Evolutionary conservation across 306 rosid genomes (phyloP), one percentile per base, ranked within the genome.

Genomic region (Cotoneaster glaucophyllus): DNA sequence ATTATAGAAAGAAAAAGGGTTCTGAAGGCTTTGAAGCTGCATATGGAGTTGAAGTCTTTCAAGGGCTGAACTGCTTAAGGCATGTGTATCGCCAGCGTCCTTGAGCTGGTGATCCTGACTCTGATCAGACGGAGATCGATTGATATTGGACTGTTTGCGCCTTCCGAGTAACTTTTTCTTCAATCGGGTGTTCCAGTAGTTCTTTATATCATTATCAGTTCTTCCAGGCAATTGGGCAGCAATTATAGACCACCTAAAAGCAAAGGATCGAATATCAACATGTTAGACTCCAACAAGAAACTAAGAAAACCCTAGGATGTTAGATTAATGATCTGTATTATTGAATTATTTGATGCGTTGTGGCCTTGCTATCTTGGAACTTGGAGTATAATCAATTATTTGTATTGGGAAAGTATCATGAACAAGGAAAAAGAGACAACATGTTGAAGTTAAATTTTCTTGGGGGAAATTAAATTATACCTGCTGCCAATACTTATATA

Each of bases 401-500:
- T 67, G 57, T 50, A 21, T 4, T 25, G 66, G n/a, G 25, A 72
- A 66, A 67, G 81, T 71, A 45, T 85, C 84, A 41, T 43, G 34
- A 78, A 85, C 88, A 82, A 79, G 75, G 86, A 71, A 86, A 75
- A 84, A 50, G 67, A 39, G 97, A 93, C 96, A 93, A 86, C 81
- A 45, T 52, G 21, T 29, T 79, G 74, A 86, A 83, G 70, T 59
- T 75, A 70, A 67, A 81, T 6, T 19, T 61, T 61, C 9, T 37
- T 37, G 9, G 41, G 41, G 41, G 71, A 86, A 84, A 64, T 59
- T 75, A 70, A 67, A 81, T 6, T 7, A 14, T 61, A 8, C 98
- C 98, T 92, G 98, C 99, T 96, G 59, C 99, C 99, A 81, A 96
- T 96, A 89, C 99, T 96, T 44, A 96, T 96, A 73, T 96, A 96